These are phyloP conservation scores for Colletotrichum camelliae DNA, from an alignment of 2,329 filamentous ascomycete genomes.

Conservation along the genomic window DNA sequence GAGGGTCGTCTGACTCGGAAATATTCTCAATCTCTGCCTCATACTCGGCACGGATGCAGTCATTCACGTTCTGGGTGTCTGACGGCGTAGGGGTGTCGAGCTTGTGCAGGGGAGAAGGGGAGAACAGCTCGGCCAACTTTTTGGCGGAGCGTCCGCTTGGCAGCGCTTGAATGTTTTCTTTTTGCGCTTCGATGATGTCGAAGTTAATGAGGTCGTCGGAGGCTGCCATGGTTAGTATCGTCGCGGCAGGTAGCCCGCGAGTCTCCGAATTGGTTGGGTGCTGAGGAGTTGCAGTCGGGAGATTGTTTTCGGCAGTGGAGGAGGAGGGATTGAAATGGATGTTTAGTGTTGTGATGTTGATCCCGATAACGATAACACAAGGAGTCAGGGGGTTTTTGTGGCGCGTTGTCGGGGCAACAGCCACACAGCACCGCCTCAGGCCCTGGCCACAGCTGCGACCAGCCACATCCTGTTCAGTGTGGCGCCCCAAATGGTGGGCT, in stretches of 20 bases:
- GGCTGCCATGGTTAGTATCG: slow-evolving; percentile 47
- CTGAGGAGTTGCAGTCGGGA: not conserved
- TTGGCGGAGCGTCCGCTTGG: slow-evolving; percentile 87
- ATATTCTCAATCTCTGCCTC: slow-evolving; percentile 82
- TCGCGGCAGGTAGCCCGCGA: slow-evolving; percentile 12
- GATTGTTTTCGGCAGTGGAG: not conserved
- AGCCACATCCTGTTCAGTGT: not conserved
- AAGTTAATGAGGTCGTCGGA: slow-evolving; percentile 71
- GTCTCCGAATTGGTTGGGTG: slow-evolving; percentile 13
- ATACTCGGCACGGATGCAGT: slow-evolving; percentile 80
- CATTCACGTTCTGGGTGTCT: slow-evolving; percentile 78
- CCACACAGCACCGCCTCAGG: not conserved
- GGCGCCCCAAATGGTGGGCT: not conserved
- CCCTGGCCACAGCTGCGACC: not conserved
- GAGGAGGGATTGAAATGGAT: not conserved
- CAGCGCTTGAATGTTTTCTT: slow-evolving; percentile 96
- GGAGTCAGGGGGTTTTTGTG: not conserved
- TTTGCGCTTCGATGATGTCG: slow-evolving; percentile 93
- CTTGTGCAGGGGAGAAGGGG: slow-evolving; percentile 66
- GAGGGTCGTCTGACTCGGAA: slow-evolving; percentile 89
- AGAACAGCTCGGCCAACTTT: slow-evolving; percentile 84
- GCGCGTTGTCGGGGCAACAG: slow-evolving; percentile 25
- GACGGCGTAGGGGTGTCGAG: slow-evolving; percentile 69
- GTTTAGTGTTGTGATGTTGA: slow-evolving; percentile 23
- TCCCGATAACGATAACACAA: slow-evolving; percentile 20